These are phyloP conservation scores for Thielaviopsis populi DNA, from an alignment of 2,329 filamentous ascomycete species.

Conservation along the genomic window DNA sequence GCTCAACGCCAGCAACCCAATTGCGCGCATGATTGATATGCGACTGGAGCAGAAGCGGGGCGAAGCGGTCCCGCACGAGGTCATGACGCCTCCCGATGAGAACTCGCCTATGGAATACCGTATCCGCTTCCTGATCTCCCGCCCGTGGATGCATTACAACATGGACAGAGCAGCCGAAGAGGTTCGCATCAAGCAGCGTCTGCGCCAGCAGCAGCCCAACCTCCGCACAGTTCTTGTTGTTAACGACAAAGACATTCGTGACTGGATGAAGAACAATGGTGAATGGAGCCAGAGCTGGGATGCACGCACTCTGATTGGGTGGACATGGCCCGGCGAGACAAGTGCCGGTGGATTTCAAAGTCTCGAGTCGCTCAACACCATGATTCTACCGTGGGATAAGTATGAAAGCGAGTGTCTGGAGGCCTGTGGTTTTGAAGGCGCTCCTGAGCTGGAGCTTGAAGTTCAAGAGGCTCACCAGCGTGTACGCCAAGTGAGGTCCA, in stretches of 20 bases:
- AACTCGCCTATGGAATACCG: neutral
- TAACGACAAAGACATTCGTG: neutral
- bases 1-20: conserved; percentile 2
- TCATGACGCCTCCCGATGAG: neutral
- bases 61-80: neutral
- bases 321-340: conserved; percentile 14
- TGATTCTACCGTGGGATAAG: conserved; percentile 6
- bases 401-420: conserved; percentile 1
- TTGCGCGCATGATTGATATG: conserved; percentile 1
- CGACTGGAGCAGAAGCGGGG: neutral
- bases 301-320: conserved; percentile 4
- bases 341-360: neutral
- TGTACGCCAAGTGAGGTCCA: neutral
- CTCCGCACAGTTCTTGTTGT: neutral
- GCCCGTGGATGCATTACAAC: conserved; percentile 15
- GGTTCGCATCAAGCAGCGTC: conserved; percentile 6
- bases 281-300: conserved; percentile 8
- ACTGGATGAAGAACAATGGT: conserved; percentile 2
- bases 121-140: conserved; percentile 2
- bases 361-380: neutral
- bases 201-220: neutral
- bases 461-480: neutral
- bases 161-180: conserved; percentile 1
- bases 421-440: neutral
- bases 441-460: neutral